phyloP scores from a whole-genome alignment of 306 rosid genomes.

The Fragaria nilgerrensis region DNA sequence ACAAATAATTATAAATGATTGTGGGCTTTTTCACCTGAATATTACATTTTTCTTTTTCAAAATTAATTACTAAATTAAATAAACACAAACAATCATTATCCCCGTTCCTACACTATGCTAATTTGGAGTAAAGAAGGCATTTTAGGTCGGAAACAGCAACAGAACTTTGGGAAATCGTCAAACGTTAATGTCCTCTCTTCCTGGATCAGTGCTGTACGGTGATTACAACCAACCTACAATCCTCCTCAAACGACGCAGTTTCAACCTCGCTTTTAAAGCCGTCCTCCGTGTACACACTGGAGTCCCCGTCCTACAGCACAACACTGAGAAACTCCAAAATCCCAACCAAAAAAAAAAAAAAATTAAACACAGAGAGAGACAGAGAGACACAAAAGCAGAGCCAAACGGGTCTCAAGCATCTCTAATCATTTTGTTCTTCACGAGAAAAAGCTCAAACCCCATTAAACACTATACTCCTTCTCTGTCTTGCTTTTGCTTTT shows the following conservation, averaged over 20 bases:
- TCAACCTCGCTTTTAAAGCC: not conserved
- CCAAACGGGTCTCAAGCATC: constrained; percentile 12
- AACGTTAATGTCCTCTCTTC: constrained; percentile 9
- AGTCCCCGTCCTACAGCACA: not conserved
- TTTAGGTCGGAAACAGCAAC: constrained; percentile 11
- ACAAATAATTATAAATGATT: no score
- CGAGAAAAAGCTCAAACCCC: constrained; percentile 29
- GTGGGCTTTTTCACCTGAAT: no score
- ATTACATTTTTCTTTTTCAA: no score
- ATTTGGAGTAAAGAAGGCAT: not conserved
- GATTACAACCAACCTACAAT: not conserved
- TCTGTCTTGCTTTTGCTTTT: constrained; percentile 35
- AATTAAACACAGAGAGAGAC: no score
- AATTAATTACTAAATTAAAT: no score
- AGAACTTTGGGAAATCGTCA: constrained; percentile 12
- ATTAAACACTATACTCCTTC: constrained; percentile 12
- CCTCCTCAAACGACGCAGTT: constrained; percentile 13
- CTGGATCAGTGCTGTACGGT: not conserved
- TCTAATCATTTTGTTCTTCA: constrained; percentile 17
- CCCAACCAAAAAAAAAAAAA: no score
- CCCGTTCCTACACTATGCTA: not conserved
- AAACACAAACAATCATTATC: no score
- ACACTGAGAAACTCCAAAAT: not conserved
- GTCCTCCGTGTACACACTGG: not conserved
- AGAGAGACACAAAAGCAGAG: not conserved